Percentiles rank a stretch among this genome's conserved stretches.
Evolutionary conservation across 495 filamentous ascomycete species (phyloP).

Genomic region (Alectoria sarmentosa): DNA sequence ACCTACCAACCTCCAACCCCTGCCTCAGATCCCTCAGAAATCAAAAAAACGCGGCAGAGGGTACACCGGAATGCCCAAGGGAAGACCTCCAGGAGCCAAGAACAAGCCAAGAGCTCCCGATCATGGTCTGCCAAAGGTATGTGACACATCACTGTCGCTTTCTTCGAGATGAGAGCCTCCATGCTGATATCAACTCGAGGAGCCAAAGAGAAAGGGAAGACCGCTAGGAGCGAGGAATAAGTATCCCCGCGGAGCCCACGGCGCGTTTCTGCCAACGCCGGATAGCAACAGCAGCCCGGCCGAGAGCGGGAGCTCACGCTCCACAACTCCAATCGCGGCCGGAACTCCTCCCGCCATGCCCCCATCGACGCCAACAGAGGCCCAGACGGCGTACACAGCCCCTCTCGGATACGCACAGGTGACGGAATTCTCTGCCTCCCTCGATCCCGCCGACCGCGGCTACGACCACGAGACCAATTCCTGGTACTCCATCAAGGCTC

Average conservation of each 20-base stretch:
- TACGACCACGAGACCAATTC: neutral
- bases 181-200: neutral
- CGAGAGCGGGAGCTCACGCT: neutral
- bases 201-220: constrained; percentile 2
- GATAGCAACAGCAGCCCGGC: neutral
- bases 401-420: neutral
- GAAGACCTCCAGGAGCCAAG: constrained; percentile 11
- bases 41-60: neutral
- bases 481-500: neutral
- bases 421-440: neutral
- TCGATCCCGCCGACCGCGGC: neutral
- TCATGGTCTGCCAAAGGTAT: neutral
- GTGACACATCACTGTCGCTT: neutral
- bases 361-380: neutral
- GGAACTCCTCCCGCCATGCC: too few relatives aligned
- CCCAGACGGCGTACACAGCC: neutral
- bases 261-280: neutral
- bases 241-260: neutral
- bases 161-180: neutral
- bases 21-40: neutral
- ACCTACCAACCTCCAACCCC: neutral
- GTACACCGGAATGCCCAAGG: neutral
- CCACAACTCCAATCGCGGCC: neutral
- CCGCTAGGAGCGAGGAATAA: neutral
- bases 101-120: constrained; percentile 9